Evolutionary conservation across 768 basidiomycete genomes (phyloP), one percentile per base, ranked within the genome.

Genomic region (Butyriboletus loyo): DNA sequence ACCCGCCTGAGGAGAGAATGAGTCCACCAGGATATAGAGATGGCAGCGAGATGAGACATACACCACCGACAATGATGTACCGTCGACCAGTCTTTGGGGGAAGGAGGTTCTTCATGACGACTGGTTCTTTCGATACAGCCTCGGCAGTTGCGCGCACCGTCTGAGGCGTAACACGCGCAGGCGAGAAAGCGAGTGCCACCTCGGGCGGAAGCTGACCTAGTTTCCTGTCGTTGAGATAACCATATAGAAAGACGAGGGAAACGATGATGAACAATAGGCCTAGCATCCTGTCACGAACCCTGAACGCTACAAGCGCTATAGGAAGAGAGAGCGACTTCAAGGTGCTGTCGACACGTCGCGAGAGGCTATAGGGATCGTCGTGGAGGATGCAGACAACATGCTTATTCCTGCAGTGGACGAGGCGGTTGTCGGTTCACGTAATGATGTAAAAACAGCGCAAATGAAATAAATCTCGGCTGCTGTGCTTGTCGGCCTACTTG

Each of bases 1-100:
- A 1, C 88, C 88, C 5, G 82, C 81, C 87, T 89, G 31, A 42
- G 25, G 24, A 27, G 11, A 46, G 1, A 32, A 34, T 57, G 24
- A 46, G 46, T 10, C 22, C 19, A n/a, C 27, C 6, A 34, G 30
- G 25, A 3, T 14, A 41, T 5, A 1, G 10, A 11, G 9, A 40
- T 36, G 46, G 28, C 24, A 46, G 7, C 14, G 15, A 28, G 7
- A 25, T 7, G 21, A 36, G 39, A 78, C 80, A 55, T 63, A 87
- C 86, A 59, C 89, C 88, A 50, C 89, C 89, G 34, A 87, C 77
- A 5, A 91, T 76, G 52, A 90, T 87, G 64, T 91, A 90, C 44
- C 83, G 75, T 50, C 88, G 76, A 19, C 86, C 87, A 0, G 89
- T 91, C 66, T 74, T 83, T 3, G 81, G 81, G 6, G 86, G 85